phyloP scores from a whole-genome alignment of 495 filamentous ascomycete species.

The Penicillium pancosmium region DNA sequence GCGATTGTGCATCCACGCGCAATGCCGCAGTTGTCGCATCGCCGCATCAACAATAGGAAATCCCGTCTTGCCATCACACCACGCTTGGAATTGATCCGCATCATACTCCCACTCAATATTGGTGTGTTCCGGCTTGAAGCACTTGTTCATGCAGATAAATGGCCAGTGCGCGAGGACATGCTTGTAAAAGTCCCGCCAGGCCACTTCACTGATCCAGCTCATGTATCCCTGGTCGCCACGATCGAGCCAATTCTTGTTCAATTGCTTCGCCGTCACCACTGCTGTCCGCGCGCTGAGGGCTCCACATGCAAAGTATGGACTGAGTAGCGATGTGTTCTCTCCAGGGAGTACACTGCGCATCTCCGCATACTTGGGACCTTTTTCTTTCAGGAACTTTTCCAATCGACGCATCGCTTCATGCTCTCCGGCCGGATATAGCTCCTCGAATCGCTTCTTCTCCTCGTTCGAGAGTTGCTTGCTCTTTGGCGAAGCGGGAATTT shows the following conservation, averaged over 20 bases:
- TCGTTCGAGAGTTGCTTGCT: slow-evolving; percentile 64
- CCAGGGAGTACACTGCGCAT: slow-evolving; percentile 62
- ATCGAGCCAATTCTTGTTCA: slow-evolving; percentile 73
- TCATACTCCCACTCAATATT: slow-evolving; percentile 84
- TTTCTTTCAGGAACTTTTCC: slow-evolving; percentile 69
- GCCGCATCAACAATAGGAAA: slow-evolving; percentile 90
- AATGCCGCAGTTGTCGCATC: slow-evolving; percentile 77
- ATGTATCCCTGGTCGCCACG: slow-evolving; percentile 67
- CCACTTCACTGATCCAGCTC: slow-evolving; percentile 84
- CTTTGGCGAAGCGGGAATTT: slow-evolving; percentile 65
- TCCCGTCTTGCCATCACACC: slow-evolving; percentile 78
- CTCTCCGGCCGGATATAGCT: slow-evolving; percentile 80
- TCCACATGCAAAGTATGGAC: slow-evolving; percentile 76
- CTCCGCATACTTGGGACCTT: slow-evolving; percentile 61
- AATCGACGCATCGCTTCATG: slow-evolving; percentile 70
- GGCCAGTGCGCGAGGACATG: slow-evolving; percentile 88
- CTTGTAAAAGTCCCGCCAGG: slow-evolving; percentile 93
- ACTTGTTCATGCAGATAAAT: slow-evolving; percentile 92
- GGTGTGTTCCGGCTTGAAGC: slow-evolving; percentile 86
- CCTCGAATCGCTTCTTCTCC: slow-evolving; percentile 57
- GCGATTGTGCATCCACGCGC: slow-evolving; percentile 89
- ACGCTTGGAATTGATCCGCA: slow-evolving; percentile 64
- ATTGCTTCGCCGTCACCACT: slow-evolving; percentile 63
- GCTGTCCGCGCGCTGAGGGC: slow-evolving; percentile 79
- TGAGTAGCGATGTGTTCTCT: slow-evolving; percentile 71